Percentiles rank a stretch among this genome's conserved stretches.
phyloP scores from a whole-genome alignment of 2,329 filamentous ascomycete species.

The Phyllosticta paracitricarpa region DNA sequence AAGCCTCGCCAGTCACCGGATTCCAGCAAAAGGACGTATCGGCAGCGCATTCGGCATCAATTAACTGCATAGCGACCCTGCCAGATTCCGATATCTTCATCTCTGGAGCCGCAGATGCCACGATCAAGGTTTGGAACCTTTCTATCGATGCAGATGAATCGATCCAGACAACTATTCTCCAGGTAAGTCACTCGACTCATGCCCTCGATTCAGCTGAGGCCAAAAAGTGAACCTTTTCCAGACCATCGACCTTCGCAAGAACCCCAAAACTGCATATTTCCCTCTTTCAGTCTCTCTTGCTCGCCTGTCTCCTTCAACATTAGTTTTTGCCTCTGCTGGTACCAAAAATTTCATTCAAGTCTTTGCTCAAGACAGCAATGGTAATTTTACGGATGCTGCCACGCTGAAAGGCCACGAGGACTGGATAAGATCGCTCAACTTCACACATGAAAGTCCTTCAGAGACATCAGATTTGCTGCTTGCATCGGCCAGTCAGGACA shows the following conservation, averaged over 20 bases:
- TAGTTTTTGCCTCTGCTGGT: constrained; percentile 74
- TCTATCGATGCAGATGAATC: constrained; percentile 22
- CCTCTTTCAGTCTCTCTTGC: constrained; percentile 67
- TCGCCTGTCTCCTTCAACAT: constrained; percentile 44
- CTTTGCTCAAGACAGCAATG: constrained; percentile 48
- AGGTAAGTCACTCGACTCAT: constrained; percentile 7
- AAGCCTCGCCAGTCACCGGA: constrained; percentile 14
- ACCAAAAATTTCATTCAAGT: constrained; percentile 77
- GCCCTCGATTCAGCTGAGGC: neutral
- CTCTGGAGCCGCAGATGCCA: constrained; percentile 54
- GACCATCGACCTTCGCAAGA: constrained; percentile 40
- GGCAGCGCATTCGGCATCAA: constrained; percentile 58
- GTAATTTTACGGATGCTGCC: constrained; percentile 59
- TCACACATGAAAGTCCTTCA: constrained; percentile 51
- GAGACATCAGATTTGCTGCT: constrained; percentile 61
- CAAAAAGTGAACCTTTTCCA: neutral
- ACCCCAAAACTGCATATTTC: constrained; percentile 60
- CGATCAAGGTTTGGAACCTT: constrained; percentile 59
- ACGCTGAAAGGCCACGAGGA: constrained; percentile 84
- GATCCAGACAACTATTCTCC: constrained; percentile 19
- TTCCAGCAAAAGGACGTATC: constrained; percentile 42
- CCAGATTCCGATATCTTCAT: constrained; percentile 40
- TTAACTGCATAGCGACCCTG: constrained; percentile 53
- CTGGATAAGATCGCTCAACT: constrained; percentile 82
- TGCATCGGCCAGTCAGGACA: constrained; percentile 92